Evolutionary conservation across 306 rosid species (phyloP).

Genomic region (Urtica urens): DNA sequence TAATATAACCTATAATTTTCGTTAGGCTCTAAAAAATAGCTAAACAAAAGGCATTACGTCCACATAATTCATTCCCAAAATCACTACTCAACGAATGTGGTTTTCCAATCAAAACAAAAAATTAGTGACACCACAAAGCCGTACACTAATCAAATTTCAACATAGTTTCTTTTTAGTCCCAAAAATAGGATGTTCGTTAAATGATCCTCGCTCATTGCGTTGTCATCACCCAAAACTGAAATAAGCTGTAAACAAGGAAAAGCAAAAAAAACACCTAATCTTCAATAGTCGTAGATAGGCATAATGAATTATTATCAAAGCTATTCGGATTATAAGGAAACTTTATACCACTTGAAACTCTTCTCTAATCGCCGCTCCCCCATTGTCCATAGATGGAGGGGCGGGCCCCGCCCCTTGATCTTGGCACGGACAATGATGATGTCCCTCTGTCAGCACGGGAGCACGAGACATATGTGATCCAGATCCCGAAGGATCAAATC

Average conservation of each 20-base stretch:
- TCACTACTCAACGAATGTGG: no score
- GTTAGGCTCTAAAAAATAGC: no score
- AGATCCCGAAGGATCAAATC: constrained; percentile 52
- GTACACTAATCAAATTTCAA: no score
- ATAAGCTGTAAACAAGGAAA: background rate
- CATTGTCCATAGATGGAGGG: constrained; percentile 39
- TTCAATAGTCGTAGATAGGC: background rate
- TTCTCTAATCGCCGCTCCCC: constrained; percentile 16
- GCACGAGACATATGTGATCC: constrained; percentile 41
- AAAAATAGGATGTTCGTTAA: constrained; percentile 3
- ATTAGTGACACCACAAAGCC: no score
- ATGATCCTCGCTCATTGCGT: background rate
- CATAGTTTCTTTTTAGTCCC: no score
- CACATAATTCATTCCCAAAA: no score
- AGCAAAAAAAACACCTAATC: background rate
- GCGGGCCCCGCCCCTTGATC: constrained; percentile 12
- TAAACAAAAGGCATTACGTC: no score
- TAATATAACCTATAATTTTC: no score
- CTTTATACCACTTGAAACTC: background rate
- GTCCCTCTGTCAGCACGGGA: background rate
- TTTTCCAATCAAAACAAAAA: no score
- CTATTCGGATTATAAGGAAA: background rate
- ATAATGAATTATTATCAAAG: background rate
- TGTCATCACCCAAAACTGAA: background rate
- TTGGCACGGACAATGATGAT: background rate